Conservation (phyloP, 140 eudicot species). For the Stevia rebaudiana region DNA sequence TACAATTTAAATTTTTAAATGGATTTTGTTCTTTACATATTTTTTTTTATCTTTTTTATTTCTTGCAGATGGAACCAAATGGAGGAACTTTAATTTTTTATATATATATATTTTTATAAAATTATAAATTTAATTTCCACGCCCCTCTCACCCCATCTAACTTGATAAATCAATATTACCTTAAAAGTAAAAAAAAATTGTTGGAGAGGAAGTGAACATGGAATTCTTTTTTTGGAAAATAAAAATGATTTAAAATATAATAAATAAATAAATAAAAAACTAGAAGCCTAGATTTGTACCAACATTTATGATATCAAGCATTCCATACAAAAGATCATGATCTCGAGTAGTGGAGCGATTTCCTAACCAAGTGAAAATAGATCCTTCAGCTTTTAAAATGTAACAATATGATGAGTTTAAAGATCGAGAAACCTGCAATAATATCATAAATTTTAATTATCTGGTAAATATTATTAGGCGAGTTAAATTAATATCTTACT, state of each 20-base stretch:
- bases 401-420: conserved; percentile 67
- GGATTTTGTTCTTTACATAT: too few species aligned
- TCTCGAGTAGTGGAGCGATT: conserved; percentile 51
- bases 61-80: background rate
- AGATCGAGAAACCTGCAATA: conserved; percentile 62
- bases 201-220: background rate
- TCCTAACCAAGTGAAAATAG: conserved; percentile 63
- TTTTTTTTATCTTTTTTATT: too few species aligned
- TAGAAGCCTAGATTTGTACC: conserved; percentile 20
- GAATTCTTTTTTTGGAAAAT: background rate
- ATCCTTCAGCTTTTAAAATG: conserved; percentile 50
- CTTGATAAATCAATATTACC: background rate
- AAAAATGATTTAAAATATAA: background rate
- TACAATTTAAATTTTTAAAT: background rate
- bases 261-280: background rate
- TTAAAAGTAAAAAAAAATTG: background rate
- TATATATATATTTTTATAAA: too few species aligned
- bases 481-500: conserved; percentile 13
- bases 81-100: background rate
- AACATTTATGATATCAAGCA: conserved; percentile 64
- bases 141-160: background rate
- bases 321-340: conserved; percentile 66
- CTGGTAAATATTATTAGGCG: background rate
- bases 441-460: background rate
- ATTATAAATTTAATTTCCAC: background rate